Base-by-base conservation (phyloP, 192 early-diverging fungal genomes). In the Umbelopsis isabellina region DNA sequence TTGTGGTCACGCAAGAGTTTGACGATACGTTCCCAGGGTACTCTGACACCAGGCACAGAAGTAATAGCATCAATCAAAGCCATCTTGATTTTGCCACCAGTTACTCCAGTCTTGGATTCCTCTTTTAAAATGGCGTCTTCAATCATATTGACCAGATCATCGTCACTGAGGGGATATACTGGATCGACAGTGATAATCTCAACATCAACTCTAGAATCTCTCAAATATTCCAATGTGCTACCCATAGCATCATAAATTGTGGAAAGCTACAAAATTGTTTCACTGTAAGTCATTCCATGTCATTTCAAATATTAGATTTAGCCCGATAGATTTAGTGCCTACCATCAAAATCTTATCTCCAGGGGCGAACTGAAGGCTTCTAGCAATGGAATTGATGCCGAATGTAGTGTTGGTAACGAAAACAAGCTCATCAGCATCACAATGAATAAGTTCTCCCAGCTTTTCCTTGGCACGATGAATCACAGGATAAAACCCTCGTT, bases 51-150 rank as follows among this genome's bases (percentile, higher is more conserved):
- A 37, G 89, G 87, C n/a, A 80, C 79, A 49, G 83, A 85, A 13
- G 80, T 80, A 51, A 90, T 84, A 64, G 81, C 82, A 69, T 90
- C 89, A n/a, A 87, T 74, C 7, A 89, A 66, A 0, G 78, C 83
- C 21, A 86, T 27, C 21, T 70, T 69, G 68, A 89, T 76, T 50
- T 55, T 49, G 16, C 76, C 75, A 18, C 67, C 67, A 33, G 51
- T 44, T 2, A 69, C 49, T 30, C 75, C 80, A 55, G 73, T 58
- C 25, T 83, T 70, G 16, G 51, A 25, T 22, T 68, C 52, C 46
- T 76, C 33, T 20, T 51, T 45, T 16, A 80, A 65, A 16, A 90
- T 72, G 6, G 79, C 74, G 21, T 73, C 50, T 20, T 77, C 75
- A 1, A 88, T 81, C 27, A 68, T 66, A 1, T 55, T 41, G 15